Evolutionary conservation across 2,329 filamentous ascomycete genomes (phyloP).

Genomic region (Davidsoniella virescens): DNA sequence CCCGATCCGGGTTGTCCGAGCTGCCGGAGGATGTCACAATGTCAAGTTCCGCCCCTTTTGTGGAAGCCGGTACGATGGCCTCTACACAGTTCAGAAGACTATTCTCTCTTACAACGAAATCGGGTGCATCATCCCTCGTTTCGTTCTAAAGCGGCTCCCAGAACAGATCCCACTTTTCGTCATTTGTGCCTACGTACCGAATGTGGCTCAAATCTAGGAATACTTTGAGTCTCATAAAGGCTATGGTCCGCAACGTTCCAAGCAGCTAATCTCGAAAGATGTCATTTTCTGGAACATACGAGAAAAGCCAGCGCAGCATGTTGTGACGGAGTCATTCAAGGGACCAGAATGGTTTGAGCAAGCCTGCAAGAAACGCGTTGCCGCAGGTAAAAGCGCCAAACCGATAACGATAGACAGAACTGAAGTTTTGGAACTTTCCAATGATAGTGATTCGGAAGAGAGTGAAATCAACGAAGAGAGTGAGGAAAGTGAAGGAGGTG

Average conservation of each 20-base stretch:
- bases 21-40: slow-evolving; percentile 8
- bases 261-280: slow-evolving; percentile 3
- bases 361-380: not conserved
- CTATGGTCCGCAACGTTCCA: slow-evolving; percentile 6
- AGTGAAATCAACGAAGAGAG: not conserved
- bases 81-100: slow-evolving; percentile 7
- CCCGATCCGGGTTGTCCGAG: slow-evolving; percentile 7
- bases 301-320: slow-evolving; percentile 1
- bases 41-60: slow-evolving; percentile 8
- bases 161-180: slow-evolving; percentile 7
- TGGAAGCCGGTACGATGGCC: slow-evolving; percentile 8
- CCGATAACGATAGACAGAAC: not conserved
- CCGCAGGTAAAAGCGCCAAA: not conserved
- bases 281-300: slow-evolving; percentile 1
- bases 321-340: not conserved
- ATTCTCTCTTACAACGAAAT: slow-evolving; percentile 10
- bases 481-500: not conserved
- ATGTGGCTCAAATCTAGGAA: slow-evolving; percentile 9
- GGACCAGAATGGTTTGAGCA: not conserved
- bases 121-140: slow-evolving; percentile 4
- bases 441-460: not conserved
- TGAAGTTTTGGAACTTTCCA: too few relatives aligned
- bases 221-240: slow-evolving; percentile 11
- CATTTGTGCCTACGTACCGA: slow-evolving; percentile 8
- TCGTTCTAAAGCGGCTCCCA: not conserved